Evolutionary conservation across 2,329 filamentous ascomycete species (phyloP).

Genomic region (Monilinia aucupariae): DNA sequence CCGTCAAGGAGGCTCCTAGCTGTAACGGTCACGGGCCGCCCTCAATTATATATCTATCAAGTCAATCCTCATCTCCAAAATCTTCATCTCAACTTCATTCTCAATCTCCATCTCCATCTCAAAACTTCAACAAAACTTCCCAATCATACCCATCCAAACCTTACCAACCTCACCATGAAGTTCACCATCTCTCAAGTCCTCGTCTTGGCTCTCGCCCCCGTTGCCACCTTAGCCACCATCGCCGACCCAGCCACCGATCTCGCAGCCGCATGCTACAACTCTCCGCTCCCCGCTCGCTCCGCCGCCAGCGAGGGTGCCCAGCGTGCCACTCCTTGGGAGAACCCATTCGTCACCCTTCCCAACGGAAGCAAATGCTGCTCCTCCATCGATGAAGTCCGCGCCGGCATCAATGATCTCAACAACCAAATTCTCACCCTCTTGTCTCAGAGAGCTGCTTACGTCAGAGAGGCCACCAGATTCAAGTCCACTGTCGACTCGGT

Average conservation of each 20-base stretch:
- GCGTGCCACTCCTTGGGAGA: conserved; percentile 20
- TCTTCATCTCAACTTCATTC: too few species aligned
- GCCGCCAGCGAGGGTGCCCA: not conserved
- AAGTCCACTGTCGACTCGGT: conserved; percentile 18
- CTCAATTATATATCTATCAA: too few species aligned
- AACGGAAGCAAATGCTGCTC: conserved; percentile 22
- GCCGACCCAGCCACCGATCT: not conserved
- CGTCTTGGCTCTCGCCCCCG: not conserved
- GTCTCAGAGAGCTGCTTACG: conserved; percentile 20
- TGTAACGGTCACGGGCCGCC: too few species aligned
- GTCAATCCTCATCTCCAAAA: too few species aligned
- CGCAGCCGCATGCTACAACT: conserved; percentile 18
- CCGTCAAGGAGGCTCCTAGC: too few species aligned
- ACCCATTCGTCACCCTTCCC: conserved; percentile 13
- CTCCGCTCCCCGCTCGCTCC: conserved; percentile 4
- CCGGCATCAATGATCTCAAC: conserved; percentile 20
- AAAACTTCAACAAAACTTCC: not conserved
- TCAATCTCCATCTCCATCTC: too few species aligned
- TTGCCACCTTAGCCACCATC: not conserved
- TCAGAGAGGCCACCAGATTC: conserved; percentile 25
- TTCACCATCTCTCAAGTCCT: not conserved
- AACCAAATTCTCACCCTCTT: conserved; percentile 18
- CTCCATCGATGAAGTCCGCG: conserved; percentile 20
- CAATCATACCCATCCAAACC: not conserved
- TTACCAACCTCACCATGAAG: not conserved